Conservation (phyloP, 768 basidiomycete species). For the Trametes elegans region DNA sequence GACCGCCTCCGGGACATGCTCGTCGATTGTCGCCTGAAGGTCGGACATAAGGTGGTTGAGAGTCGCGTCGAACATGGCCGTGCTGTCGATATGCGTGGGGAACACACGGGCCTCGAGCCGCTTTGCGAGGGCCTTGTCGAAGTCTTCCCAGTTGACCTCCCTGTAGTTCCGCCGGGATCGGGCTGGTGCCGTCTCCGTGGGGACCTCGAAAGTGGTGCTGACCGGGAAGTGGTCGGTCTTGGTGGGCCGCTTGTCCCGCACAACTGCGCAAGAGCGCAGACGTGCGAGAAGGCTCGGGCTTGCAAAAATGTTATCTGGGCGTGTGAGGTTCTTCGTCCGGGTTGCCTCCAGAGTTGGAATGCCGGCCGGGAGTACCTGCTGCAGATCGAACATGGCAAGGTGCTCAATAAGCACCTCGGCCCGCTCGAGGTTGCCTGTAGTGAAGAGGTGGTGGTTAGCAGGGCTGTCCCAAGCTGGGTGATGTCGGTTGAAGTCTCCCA, state of each 20-base stretch:
- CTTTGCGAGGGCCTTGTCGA: slow-evolving; percentile 22
- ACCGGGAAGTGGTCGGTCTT: slow-evolving; percentile 32
- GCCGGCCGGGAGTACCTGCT: slow-evolving; percentile 34
- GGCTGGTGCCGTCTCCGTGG: neutral
- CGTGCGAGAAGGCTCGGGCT: slow-evolving; percentile 16
- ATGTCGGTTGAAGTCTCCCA: no score
- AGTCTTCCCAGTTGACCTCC: slow-evolving; percentile 31
- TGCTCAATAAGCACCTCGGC: slow-evolving; percentile 31
- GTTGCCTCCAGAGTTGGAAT: slow-evolving; percentile 35
- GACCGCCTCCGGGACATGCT: slow-evolving; percentile 19
- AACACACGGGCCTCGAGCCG: neutral
- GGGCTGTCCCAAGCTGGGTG: slow-evolving; percentile 39
- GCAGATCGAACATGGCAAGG: slow-evolving; percentile 28
- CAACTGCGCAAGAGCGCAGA: slow-evolving; percentile 31
- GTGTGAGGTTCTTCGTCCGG: slow-evolving; percentile 33
- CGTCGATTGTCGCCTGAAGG: slow-evolving; percentile 20
- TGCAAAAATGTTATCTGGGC: slow-evolving; percentile 45
- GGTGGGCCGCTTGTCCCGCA: slow-evolving; percentile 7
- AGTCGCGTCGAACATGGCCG: slow-evolving; percentile 9
- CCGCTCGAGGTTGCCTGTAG: slow-evolving; percentile 17
- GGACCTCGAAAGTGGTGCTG: slow-evolving; percentile 28
- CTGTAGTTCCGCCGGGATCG: slow-evolving; percentile 27
- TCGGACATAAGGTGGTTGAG: slow-evolving; percentile 12
- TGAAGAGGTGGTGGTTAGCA: slow-evolving; percentile 37
- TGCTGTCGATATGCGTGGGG: neutral